phyloP scores from a whole-genome alignment of 768 basidiomycete genomes.

The Dentipellis fragilis region DNA sequence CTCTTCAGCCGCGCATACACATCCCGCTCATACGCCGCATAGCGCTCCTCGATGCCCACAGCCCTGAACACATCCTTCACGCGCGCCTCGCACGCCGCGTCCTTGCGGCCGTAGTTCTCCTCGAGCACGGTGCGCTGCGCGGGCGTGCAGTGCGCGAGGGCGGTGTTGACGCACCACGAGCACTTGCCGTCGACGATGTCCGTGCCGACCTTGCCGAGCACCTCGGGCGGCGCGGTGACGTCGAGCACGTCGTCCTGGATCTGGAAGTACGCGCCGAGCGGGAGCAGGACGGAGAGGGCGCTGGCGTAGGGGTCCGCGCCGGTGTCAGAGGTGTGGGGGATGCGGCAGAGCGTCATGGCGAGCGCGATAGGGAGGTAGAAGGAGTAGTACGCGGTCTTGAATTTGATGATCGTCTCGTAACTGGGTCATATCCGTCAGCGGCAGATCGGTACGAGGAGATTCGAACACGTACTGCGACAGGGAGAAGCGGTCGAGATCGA shows the following conservation, averaged over 20 bases:
- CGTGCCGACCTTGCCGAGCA: constrained; percentile 92
- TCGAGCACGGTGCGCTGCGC: constrained; percentile 49
- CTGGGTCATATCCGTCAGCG: constrained; percentile 27
- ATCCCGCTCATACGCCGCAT: constrained; percentile 69
- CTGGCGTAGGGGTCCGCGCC: constrained; percentile 46
- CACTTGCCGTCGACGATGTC: constrained; percentile 99
- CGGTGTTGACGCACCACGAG: constrained; percentile 89
- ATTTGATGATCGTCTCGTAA: constrained; percentile 85
- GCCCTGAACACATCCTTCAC: constrained; percentile 68
- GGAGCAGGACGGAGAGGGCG: constrained; percentile 75
- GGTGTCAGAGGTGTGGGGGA: constrained; percentile 38
- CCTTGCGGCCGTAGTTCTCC: constrained; percentile 53
- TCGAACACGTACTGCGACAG: constrained; percentile 54
- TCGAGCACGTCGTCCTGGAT: constrained; percentile 89
- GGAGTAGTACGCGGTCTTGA: constrained; percentile 97
- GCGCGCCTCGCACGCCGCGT: constrained; percentile 41
- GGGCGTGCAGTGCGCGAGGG: constrained; percentile 46
- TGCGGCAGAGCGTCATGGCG: constrained; percentile 70
- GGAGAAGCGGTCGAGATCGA: constrained; percentile 83
- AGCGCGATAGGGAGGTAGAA: constrained; percentile 98
- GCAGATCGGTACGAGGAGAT: not conserved
- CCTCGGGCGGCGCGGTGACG: constrained; percentile 78
- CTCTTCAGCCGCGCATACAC: constrained; percentile 55
- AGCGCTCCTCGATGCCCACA: constrained; percentile 54
- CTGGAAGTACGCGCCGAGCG: constrained; percentile 97